These are phyloP conservation scores for Bipolaris bicolor DNA, from an alignment of 2,329 filamentous ascomycete genomes.

Conservation along the genomic window DNA sequence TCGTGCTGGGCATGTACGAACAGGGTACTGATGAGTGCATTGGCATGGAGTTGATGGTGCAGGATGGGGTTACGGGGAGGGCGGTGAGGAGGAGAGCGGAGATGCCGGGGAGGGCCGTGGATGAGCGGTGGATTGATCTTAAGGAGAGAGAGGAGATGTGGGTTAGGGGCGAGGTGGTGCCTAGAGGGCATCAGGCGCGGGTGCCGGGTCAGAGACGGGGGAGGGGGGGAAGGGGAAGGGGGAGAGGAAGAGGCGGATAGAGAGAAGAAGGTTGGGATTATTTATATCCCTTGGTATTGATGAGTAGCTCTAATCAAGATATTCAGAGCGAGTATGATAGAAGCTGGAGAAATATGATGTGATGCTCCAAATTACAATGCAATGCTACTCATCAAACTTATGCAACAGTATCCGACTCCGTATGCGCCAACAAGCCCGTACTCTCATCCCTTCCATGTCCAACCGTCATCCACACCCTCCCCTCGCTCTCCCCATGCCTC, in stretches of 20 bases:
- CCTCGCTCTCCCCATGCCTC: conserved; percentile 26
- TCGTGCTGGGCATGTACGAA: conserved; percentile 56
- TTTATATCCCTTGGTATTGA: background rate
- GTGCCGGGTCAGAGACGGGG: conserved; percentile 10
- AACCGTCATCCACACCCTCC: conserved; percentile 34
- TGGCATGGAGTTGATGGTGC: conserved; percentile 50
- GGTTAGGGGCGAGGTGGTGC: conserved; percentile 15
- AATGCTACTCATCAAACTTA: background rate
- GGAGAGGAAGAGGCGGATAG: background rate
- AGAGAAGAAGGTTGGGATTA: background rate
- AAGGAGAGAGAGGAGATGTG: conserved; percentile 32
- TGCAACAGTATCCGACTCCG: conserved; percentile 34
- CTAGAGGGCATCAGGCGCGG: background rate
- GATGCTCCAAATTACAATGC: background rate
- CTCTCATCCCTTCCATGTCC: conserved; percentile 31
- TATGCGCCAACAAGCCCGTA: conserved; percentile 31
- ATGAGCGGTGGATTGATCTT: conserved; percentile 51
- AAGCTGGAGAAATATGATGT: background rate
- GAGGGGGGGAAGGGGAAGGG: conserved; percentile 2
- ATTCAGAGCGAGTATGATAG: background rate
- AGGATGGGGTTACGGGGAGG: conserved; percentile 44
- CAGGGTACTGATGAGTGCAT: conserved; percentile 45
- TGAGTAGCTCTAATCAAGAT: too few relatives aligned
- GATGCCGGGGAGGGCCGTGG: conserved; percentile 30
- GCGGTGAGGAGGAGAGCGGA: conserved; percentile 20